Base-by-base conservation (phyloP, 306 rosid genomes). In the Gynostemma pentaphyllum region DNA sequence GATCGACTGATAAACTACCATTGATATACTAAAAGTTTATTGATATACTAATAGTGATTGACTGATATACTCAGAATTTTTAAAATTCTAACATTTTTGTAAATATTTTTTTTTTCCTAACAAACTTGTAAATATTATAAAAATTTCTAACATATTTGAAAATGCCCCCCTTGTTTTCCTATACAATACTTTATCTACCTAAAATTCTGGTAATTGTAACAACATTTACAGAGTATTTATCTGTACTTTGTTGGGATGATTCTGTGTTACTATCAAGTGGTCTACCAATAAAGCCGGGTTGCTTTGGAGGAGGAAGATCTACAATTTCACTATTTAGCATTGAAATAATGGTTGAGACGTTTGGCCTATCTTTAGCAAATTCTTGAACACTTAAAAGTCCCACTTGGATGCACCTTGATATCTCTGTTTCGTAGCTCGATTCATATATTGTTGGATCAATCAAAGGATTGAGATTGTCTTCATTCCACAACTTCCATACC, bases 401-500 rank as follows among this genome's bases (percentile, higher is more conserved):
- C 23, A 62, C 36, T 0, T 62, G 53, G 10, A 62, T 23, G 39
- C 53, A 62, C 37, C 68, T 27, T 23, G 42, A 24, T 12, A 62
- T 54, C 16, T 40, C 68, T 9, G 23, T 22, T 7, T 26, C 3
- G 18, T n/a, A 23, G n/a, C 30, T 2, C n/a, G 3, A 26, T 37
- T 62, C 27, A 2, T 13, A 44, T n/a, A 62, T 27, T 15, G 36
- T 26, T 27, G 32, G 18, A 15, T 62, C 68, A 21, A 44, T 44
- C 36, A 62, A 62, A 7, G 37, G 7, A 11, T 26, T 44, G 13
- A 44, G 18, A 26, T 62, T 42, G 15, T 42, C 41, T 40, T 62
- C 68, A 14, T 1, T 24, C 68, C 68, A 62, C n/a, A 62, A 26
- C 32, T 62, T 62, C 51, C 68, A 62, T 26, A 52, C 51, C 68